A percentile compares a stretch with the other conserved stretches of the same genome.
Conservation (phyloP, 179 eudicot genomes). For the Sideroxylon spinosum region DNA sequence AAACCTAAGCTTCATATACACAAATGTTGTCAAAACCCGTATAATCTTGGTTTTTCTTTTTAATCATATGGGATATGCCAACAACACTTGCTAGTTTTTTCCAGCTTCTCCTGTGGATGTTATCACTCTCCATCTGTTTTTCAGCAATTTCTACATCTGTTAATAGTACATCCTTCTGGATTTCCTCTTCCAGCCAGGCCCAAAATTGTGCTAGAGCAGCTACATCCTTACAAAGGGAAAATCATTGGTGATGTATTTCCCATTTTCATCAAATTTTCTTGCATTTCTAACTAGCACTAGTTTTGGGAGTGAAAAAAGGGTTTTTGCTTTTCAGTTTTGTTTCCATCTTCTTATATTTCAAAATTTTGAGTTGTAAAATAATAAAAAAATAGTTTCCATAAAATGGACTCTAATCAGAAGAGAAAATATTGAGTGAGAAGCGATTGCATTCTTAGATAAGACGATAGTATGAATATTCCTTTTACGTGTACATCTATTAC, state of each 20-base stretch:
- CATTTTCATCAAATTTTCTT: background rate
- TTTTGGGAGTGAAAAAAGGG: too few species aligned
- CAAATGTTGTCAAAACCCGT: too few species aligned
- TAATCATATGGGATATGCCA: too few species aligned
- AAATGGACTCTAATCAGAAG: background rate
- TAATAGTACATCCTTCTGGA: constrained; percentile 41
- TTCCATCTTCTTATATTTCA: too few species aligned
- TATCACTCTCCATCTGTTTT: constrained; percentile 30
- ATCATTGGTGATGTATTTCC: background rate
- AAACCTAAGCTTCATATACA: too few species aligned
- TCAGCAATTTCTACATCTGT: constrained; percentile 91
- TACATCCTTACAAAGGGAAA: constrained; percentile 65
- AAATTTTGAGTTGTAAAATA: too few species aligned
- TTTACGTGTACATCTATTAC: background rate
- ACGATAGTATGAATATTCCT: background rate
- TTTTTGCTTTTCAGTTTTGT: too few species aligned
- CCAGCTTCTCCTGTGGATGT: too few species aligned
- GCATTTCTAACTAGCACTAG: background rate
- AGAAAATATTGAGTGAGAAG: background rate
- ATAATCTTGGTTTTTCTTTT: too few species aligned
- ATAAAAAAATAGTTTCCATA: too few species aligned
- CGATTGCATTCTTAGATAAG: background rate
- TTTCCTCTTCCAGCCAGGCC: constrained; percentile 92
- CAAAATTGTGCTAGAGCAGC: constrained; percentile 88
- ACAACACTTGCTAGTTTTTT: too few species aligned